Conservation (phyloP, 2,329 filamentous ascomycete species). For the Fusarium verrucosum region DNA sequence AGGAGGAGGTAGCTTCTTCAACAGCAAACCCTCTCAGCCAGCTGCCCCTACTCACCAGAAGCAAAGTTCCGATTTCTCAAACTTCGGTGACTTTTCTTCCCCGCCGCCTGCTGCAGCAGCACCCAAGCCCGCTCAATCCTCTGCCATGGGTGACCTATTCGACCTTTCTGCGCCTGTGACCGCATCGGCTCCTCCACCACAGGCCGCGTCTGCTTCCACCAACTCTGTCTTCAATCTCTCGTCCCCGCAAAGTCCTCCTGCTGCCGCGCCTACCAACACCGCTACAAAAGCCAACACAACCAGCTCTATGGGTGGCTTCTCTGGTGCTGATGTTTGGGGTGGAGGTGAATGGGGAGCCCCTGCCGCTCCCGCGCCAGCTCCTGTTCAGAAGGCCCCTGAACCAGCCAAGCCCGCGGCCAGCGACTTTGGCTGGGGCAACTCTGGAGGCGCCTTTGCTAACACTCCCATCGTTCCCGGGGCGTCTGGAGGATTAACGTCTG, state of each 20-base stretch:
- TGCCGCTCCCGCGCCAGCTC: slow-evolving; percentile 58
- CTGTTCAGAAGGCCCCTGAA: slow-evolving; percentile 71
- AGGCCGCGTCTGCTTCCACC: slow-evolving; percentile 54
- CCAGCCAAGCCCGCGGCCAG: slow-evolving; percentile 57
- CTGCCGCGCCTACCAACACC: slow-evolving; percentile 55
- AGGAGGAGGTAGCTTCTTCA: slow-evolving; percentile 85
- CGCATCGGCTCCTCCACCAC: slow-evolving; percentile 55
- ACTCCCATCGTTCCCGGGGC: slow-evolving; percentile 69
- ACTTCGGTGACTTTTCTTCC: slow-evolving; percentile 69
- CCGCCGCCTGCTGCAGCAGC: slow-evolving; percentile 51
- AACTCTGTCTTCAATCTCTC: slow-evolving; percentile 87
- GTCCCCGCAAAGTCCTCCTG: slow-evolving; percentile 57
- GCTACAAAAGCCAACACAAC: slow-evolving; percentile 44
- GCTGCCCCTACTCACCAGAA: slow-evolving; percentile 60
- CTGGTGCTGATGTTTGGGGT: slow-evolving; percentile 81
- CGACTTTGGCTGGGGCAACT: slow-evolving; percentile 69
- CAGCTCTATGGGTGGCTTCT: slow-evolving; percentile 53
- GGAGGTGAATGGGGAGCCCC: slow-evolving; percentile 82
- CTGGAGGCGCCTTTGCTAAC: slow-evolving; percentile 60
- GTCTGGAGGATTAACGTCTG: slow-evolving; percentile 71
- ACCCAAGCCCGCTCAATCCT: slow-evolving; percentile 58
- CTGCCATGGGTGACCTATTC: slow-evolving; percentile 81
- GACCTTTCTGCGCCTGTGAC: slow-evolving; percentile 71
- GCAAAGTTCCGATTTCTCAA: slow-evolving; percentile 66
- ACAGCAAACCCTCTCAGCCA: slow-evolving; percentile 72